Base-by-base conservation (phyloP, 2,329 filamentous ascomycete species). In the Corniculantispora saksenae region DNA sequence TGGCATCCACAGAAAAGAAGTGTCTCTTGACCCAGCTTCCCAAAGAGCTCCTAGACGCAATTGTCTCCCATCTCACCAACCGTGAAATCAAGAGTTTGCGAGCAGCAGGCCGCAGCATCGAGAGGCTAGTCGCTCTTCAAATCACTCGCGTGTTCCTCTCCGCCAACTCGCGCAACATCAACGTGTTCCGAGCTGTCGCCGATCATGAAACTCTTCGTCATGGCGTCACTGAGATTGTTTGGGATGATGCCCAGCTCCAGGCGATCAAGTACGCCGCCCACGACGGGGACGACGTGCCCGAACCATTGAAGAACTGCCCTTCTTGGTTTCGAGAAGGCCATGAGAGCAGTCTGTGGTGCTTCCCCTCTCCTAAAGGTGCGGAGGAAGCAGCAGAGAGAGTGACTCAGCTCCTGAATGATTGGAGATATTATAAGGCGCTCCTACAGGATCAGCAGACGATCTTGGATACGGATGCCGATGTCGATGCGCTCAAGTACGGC, bases 221-320 rank as follows among this genome's bases (percentile, higher is more conserved):
- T 1, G 48, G 65, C 1, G 69, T 82, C 10, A 66, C 55, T 3
- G 78, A 82, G 63, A 73, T 82, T 7, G 71, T 82, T 38, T 81
- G 75, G 76, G 75, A 80, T 21, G 76, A 79, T 60, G 69, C 68
- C 7, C 64, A 64, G n/a, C 8, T 35, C 19, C 38, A 47, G n/a
- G n/a, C 7, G 43, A 21, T 5, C 43, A 47, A 47, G 43, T 19
- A 19, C 9, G 15, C n/a, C 9, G 43, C 17, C 8, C 8, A 19
- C 43, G 43, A 38, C 13, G 35, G 13, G 13, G 35, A n/a, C n/a
- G n/a, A n/a, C n/a, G n/a, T n/a, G n/a, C n/a, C n/a, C n/a, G n/a
- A n/a, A n/a, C n/a, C 35, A 13, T 38, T 38, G 35, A 7, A 38
- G 35, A 13, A 38, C 13, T 38, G 35, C 13, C 35, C 35, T 7